Evolutionary conservation across 225 moss, liverwort and hornwort genomes (phyloP), one percentile per base, ranked within the genome.

Genomic region (Lunularia cruciata): DNA sequence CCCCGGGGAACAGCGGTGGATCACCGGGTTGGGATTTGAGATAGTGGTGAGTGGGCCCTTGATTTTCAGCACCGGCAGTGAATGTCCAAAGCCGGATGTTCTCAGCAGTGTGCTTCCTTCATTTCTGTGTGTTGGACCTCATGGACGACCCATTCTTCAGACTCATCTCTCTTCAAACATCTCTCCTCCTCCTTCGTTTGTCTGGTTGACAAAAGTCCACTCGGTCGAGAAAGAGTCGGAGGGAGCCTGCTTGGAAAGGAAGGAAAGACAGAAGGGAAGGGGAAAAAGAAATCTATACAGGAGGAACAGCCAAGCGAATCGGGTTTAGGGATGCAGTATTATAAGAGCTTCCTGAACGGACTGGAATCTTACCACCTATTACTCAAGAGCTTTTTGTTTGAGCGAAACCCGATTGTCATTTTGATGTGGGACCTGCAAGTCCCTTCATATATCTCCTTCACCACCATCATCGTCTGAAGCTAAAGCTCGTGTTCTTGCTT

Each of bases 351-450:
- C 2, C 19, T 6, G 1, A 18, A 22, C 31, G 32, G 30, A 16
- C 31, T 16, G 56, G 56, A 57, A 32, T 57, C 56, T 31, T 57
- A 57, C 31, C 56, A 14, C 3, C 33, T 60, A 36, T 2, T 3
- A 20, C 60, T 35, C 37, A 7, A 19, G 18, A 20, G 20, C 26
- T 30, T 5, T 60, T 60, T 13, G 20, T 12, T 3, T 60, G 52
- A 52, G 52, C 52, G 52, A 16, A 43, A 43, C 16, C 8, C 3
- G n/a, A 59, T 58, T 60, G 60, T 19, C 18, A 37, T 6, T n/a
- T 38, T 8, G 12, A 22, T 23, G 60, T 60, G 60, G 60, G 60
- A 60, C 60, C 60, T 60, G 32, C 38, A 60, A 14, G 43, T 15
- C 12, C 43, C 15, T 57, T 33, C 57, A 57, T 19, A 32, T 1